Conservation (phyloP, 1,284 basidiomycete species). For the Phaffia rhodozyma region DNA sequence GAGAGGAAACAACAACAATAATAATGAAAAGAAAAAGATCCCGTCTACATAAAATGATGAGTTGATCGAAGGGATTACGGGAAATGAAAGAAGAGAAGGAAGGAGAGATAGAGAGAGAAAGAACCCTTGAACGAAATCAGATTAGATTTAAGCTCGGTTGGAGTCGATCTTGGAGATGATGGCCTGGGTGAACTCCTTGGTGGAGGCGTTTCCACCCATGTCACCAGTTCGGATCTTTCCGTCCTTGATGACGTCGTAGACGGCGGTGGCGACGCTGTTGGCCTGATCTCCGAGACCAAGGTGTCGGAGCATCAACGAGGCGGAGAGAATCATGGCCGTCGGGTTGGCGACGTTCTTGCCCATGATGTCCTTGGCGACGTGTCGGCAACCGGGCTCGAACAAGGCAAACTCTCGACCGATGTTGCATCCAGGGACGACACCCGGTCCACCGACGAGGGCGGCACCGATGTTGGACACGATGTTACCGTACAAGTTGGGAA, state of each 20-base stretch:
- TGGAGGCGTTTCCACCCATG: constrained; percentile 75
- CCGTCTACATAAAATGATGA: not conserved
- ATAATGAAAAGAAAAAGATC: not conserved
- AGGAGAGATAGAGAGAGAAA: not conserved
- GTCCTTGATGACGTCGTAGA: constrained; percentile 83
- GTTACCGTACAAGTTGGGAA: constrained; percentile 61
- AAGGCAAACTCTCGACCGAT: constrained; percentile 95
- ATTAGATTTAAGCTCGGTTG: not conserved
- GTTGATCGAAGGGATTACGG: not conserved
- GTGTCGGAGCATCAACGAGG: constrained; percentile 98
- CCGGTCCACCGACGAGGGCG: constrained; percentile 93
- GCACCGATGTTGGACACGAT: constrained; percentile 98
- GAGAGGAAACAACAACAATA: not conserved
- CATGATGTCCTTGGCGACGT: constrained; percentile 97
- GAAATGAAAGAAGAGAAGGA: not conserved
- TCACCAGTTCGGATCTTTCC: constrained; percentile 88
- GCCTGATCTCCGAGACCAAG: constrained; percentile 89
- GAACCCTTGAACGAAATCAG: not conserved
- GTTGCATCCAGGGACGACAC: constrained; percentile 96
- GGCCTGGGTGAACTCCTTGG: constrained; percentile 82
- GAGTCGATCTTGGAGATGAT: constrained; percentile 47
- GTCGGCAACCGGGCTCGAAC: constrained; percentile 97
- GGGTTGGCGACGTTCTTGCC: constrained; percentile 96
- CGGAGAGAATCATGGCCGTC: constrained; percentile 91
- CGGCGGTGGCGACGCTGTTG: constrained; percentile 84